Percentiles rank a stretch among this genome's conserved stretches.
These are phyloP conservation scores for Paramecium biaurelia DNA, from an alignment of 73 alveolate genomes.

Conservation along the genomic window DNA sequence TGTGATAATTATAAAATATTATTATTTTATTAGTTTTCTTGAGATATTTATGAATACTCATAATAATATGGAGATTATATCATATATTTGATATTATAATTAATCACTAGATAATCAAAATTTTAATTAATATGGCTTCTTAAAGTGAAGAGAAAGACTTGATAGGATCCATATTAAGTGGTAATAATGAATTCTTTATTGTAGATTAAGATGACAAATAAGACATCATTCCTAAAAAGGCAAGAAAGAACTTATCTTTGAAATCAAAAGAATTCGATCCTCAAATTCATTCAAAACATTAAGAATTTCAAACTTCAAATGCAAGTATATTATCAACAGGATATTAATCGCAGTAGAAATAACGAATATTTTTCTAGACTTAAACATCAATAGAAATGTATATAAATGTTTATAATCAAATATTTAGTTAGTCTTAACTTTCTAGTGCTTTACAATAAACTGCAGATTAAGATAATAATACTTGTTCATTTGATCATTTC, in stretches of 20 bases:
- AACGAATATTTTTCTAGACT: constrained; percentile 9
- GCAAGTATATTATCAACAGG: constrained; percentile 20
- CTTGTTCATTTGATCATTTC: not conserved
- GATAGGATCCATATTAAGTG: constrained; percentile 45
- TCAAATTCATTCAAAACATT: not conserved
- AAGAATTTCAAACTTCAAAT: not conserved
- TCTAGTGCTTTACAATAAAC: not conserved
- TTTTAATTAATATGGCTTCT: constrained; percentile 47
- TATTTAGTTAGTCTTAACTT: not conserved
- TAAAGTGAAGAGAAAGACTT: constrained; percentile 30
- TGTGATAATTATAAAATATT: not conserved
- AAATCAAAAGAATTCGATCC: constrained; percentile 33
- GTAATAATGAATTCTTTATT: not conserved
- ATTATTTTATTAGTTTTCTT: too few species aligned
- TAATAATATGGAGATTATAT: not conserved
- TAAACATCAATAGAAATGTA: constrained; percentile 46
- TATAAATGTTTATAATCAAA: not conserved
- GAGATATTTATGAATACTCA: not conserved
- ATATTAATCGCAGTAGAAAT: not conserved
- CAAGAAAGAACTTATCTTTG: not conserved
- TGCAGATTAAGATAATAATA: not conserved
- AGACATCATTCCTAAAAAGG: not conserved
- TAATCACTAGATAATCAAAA: not conserved
- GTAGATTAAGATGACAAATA: not conserved
- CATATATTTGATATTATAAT: not conserved